phyloP scores from a whole-genome alignment of 2,329 filamentous ascomycete genomes.

The Magnaporthiopsis incrustans region DNA sequence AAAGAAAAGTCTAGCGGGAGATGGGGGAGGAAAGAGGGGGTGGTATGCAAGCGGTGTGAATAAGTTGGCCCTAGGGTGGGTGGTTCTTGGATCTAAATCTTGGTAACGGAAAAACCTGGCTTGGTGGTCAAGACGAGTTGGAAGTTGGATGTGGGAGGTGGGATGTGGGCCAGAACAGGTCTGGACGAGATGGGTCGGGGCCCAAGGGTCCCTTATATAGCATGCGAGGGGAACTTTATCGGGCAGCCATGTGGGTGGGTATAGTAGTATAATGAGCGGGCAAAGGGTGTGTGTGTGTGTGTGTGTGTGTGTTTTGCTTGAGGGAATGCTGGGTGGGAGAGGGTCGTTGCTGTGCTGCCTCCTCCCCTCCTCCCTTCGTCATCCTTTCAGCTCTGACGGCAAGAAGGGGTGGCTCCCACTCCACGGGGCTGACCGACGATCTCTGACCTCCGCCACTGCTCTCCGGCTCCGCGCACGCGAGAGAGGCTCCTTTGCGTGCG shows the following conservation, averaged over 20 bases:
- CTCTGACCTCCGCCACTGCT: not conserved
- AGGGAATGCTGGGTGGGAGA: no score
- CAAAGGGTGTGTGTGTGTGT: no score
- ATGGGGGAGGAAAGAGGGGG: not conserved
- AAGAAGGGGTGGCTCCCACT: not conserved
- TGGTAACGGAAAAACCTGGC: constrained; percentile 2
- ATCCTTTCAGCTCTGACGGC: not conserved
- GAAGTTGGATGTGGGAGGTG: constrained; percentile 4
- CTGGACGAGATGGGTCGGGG: constrained; percentile 4
- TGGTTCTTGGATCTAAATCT: not conserved
- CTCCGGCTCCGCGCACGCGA: not conserved
- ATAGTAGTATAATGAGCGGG: not conserved
- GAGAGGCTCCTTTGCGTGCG: not conserved
- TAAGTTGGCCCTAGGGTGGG: constrained; percentile 1
- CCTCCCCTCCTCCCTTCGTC: not conserved
- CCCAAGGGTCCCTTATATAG: constrained; percentile 7
- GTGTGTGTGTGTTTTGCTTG: not conserved
- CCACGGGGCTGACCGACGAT: not conserved
- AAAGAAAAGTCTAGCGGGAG: not conserved
- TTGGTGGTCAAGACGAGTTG: constrained; percentile 1
- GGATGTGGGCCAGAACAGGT: constrained; percentile 1
- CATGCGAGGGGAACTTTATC: not conserved
- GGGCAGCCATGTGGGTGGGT: not conserved
- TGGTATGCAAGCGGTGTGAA: constrained; percentile 3
- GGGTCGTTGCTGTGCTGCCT: not conserved